Evolutionary conservation across 176 grass and related monocot species (phyloP).

Genomic region (Hordeum marinum): DNA sequence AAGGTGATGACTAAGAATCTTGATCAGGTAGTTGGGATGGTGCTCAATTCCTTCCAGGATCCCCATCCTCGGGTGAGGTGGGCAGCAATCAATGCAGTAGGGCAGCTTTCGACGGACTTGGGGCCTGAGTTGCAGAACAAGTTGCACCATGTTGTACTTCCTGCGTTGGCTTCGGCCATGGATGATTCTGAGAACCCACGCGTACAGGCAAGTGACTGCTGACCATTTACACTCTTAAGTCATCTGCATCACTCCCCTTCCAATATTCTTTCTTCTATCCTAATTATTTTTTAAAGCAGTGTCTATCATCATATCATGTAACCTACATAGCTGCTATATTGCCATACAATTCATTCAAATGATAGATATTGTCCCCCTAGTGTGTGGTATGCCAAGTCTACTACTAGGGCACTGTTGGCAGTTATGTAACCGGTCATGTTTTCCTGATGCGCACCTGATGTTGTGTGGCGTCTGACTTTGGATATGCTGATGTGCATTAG

Average conservation of each 20-base stretch:
- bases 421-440: neutral
- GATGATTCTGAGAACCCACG: conserved; percentile 96
- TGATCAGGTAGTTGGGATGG: conserved; percentile 94
- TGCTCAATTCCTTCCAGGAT: conserved; percentile 79
- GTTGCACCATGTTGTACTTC: conserved; percentile 69
- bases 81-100: conserved; percentile 91
- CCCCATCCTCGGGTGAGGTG: conserved; percentile 90
- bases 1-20: conserved; percentile 97
- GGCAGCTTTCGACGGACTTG: conserved; percentile 91
- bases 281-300: conserved; percentile 2
- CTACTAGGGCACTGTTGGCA: neutral
- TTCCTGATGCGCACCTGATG: neutral
- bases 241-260: conserved; percentile 2
- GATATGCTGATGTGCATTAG: neutral
- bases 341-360: neutral
- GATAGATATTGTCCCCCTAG: neutral
- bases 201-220: conserved; percentile 66
- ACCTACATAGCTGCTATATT: neutral
- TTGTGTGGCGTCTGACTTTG: neutral
- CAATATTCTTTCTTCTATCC: neutral
- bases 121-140: conserved; percentile 91
- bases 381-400: neutral
- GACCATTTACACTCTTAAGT: neutral
- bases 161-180: conserved; percentile 80
- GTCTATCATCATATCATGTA: neutral